phyloP scores from a whole-genome alignment of 2,329 filamentous ascomycete genomes.

The Tolypocladium pustulatum region DNA sequence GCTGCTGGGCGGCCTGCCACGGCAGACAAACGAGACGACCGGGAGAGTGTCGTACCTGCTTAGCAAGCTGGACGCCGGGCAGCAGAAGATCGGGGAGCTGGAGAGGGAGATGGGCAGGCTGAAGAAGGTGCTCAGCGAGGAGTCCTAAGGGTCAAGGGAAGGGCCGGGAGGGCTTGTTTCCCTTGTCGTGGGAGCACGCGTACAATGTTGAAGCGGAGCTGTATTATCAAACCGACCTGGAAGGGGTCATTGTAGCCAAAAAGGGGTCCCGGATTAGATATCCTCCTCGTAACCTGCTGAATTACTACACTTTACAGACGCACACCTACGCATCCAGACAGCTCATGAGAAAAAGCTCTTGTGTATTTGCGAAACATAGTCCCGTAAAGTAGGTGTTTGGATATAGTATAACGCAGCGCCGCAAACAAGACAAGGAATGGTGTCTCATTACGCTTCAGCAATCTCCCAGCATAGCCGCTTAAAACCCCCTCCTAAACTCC shows the following conservation, averaged over 20 bases:
- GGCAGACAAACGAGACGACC: constrained; percentile 56
- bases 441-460: background rate
- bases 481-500: background rate
- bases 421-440: background rate
- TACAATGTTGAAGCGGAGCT: background rate
- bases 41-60: constrained; percentile 63
- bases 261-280: background rate
- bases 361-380: background rate
- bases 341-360: background rate
- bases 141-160: constrained; percentile 7
- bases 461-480: background rate
- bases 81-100: constrained; percentile 62
- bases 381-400: background rate
- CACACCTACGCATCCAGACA: background rate
- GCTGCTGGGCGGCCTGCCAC: constrained; percentile 59
- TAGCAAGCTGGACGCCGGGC: constrained; percentile 60
- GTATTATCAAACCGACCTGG: background rate
- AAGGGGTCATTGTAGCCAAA: background rate
- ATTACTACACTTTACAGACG: background rate
- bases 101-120: constrained; percentile 61
- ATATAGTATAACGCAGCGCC: background rate
- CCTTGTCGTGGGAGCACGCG: background rate
- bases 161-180: background rate
- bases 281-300: background rate
- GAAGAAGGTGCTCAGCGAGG: constrained; percentile 51